Conservation (phyloP, 352 stramenopile genomes). For the Pythium scleroteichum region DNA sequence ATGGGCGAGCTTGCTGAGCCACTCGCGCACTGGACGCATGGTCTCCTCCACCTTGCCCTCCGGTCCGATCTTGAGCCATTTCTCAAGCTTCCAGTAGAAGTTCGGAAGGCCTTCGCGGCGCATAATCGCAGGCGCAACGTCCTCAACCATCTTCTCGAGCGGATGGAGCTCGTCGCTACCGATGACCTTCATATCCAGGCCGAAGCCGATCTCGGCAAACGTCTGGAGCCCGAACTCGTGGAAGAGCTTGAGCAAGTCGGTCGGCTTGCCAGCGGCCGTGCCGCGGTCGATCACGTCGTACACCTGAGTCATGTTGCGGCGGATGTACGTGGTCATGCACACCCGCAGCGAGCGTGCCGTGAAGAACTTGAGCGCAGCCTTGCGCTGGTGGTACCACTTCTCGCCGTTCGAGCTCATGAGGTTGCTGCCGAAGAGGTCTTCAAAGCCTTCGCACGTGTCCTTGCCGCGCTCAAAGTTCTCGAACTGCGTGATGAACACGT, state of each 20-base stretch:
- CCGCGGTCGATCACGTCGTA: slow-evolving; percentile 23
- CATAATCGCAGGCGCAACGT: slow-evolving; percentile 31
- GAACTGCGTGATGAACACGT: slow-evolving; percentile 35
- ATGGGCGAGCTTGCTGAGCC: slow-evolving; percentile 41
- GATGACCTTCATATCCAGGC: slow-evolving; percentile 40
- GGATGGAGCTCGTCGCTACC: slow-evolving; percentile 32
- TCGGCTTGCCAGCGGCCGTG: slow-evolving; percentile 4
- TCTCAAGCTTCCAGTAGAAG: slow-evolving; percentile 57
- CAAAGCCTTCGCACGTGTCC: slow-evolving; percentile 17
- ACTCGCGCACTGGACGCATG: slow-evolving; percentile 36
- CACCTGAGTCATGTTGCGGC: slow-evolving; percentile 27
- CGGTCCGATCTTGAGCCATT: slow-evolving; percentile 38
- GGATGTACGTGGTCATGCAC: slow-evolving; percentile 20
- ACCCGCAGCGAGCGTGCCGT: slow-evolving; percentile 29
- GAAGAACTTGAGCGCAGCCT: slow-evolving; percentile 34
- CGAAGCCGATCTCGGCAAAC: slow-evolving; percentile 52
- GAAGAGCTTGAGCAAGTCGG: slow-evolving; percentile 35
- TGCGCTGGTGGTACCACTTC: slow-evolving; percentile 34
- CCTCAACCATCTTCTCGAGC: slow-evolving; percentile 42
- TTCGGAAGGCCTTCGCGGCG: slow-evolving; percentile 42
- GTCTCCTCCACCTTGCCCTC: slow-evolving; percentile 38
- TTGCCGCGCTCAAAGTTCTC: slow-evolving; percentile 34
- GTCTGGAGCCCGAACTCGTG: slow-evolving; percentile 51
- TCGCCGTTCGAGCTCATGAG: slow-evolving; percentile 32
- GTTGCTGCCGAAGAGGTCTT: slow-evolving; percentile 26